Percentiles rank a stretch among this genome's conserved stretches.
Evolutionary conservation across 345 rosid species (phyloP).

Genomic region (Rhizophora mangle): DNA sequence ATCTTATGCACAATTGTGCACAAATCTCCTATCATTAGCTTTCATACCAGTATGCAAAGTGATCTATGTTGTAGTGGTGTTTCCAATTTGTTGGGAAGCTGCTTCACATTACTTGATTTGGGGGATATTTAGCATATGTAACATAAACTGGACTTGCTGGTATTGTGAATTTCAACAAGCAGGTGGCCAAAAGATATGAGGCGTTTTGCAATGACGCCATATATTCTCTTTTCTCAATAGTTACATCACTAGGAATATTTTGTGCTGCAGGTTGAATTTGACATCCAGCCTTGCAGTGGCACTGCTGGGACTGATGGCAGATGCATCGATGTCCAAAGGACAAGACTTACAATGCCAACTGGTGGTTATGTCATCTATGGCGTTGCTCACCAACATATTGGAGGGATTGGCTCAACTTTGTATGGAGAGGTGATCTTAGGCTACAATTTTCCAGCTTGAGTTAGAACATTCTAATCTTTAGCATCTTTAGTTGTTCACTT

Average conservation of each 20-base stretch:
- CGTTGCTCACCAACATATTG: slow-evolving; percentile 75
- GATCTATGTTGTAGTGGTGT: no score
- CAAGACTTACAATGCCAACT: slow-evolving; percentile 53
- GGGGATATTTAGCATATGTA: not conserved
- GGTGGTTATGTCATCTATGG: slow-evolving; percentile 78
- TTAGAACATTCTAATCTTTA: no score
- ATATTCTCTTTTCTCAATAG: no score
- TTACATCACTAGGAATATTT: not conserved
- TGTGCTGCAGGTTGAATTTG: slow-evolving; percentile 58
- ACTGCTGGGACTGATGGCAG: slow-evolving; percentile 10
- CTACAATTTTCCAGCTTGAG: no score
- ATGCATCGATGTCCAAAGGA: slow-evolving; percentile 50
- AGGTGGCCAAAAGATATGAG: not conserved
- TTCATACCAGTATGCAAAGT: not conserved
- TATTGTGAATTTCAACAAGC: not conserved
- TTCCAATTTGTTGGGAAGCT: no score
- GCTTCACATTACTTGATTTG: no score
- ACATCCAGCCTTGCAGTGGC: slow-evolving; percentile 48
- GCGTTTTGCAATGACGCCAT: no score
- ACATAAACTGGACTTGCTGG: not conserved
- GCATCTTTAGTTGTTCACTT: no score
- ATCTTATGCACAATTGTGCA: not conserved
- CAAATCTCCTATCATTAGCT: not conserved
- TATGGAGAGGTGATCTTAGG: slow-evolving; percentile 55
- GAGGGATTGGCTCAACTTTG: slow-evolving; percentile 64